Percentiles rank a stretch among this genome's conserved stretches.
Evolutionary conservation across 441 rosid genomes (phyloP).

Genomic region (Rhodomyrtus psidioides): DNA sequence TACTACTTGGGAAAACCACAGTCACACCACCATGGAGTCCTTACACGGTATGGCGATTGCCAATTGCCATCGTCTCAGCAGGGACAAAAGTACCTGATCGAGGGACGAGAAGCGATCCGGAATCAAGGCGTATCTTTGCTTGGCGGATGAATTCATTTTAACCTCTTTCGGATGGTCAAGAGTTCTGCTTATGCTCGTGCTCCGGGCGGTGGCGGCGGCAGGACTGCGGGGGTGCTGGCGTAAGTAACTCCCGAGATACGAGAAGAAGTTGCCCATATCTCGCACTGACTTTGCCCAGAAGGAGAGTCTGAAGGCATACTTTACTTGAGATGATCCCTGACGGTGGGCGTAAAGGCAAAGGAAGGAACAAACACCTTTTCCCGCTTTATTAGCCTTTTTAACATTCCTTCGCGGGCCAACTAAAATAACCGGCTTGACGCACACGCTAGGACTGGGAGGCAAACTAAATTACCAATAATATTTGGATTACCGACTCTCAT

Average conservation of each 20-base stretch:
- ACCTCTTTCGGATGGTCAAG: not conserved
- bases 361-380: not conserved
- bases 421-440: not conserved
- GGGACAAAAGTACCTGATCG: conserved; percentile 18
- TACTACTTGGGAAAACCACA: not conserved
- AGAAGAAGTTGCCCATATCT: not conserved
- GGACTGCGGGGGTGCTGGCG: not conserved
- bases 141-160: not conserved
- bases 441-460: not conserved
- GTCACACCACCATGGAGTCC: not conserved
- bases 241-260: not conserved
- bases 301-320: not conserved
- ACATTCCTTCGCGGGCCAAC: not conserved
- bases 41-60: not conserved
- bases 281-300: not conserved
- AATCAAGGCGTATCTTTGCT: conserved; percentile 20
- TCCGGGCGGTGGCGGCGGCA: not conserved
- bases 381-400: not conserved
- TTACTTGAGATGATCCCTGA: not conserved
- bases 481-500: not conserved
- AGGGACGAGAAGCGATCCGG: conserved; percentile 23
- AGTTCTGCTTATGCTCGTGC: not conserved
- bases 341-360: not conserved
- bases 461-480: not conserved
- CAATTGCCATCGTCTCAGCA: not conserved